Evolutionary conservation across 2,329 filamentous ascomycete species (phyloP), one percentile per base, ranked within the genome.

Genomic region (Phialemoniopsis sp.): DNA sequence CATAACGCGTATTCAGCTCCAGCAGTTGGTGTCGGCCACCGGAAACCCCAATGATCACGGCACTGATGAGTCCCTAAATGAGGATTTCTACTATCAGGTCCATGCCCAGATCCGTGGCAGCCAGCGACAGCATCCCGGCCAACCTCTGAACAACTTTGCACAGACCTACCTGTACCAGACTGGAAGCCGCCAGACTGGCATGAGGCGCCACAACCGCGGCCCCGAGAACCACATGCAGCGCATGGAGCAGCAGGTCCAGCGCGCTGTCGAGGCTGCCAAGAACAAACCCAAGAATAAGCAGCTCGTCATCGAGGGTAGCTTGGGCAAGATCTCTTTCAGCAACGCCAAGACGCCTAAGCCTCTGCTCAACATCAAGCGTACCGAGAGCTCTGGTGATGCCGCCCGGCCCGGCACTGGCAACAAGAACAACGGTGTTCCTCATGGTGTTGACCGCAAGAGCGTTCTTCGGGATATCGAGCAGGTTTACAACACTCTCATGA

Each of bases 61-160:
- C 34, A 80, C 82, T 1, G 90, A 97, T 56, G 80, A 88, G 29
- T 82, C 87, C 7, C 73, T 97, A 29, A 78, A 82, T 2, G 93
- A 98, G 53, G 93, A 98, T 59, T 98, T 98, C 59, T 98, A 98
- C 64, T 98, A 97, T 55, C 93, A 98, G 58, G 93, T 98, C 16
- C 91, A 95, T 53, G 91, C 85, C 55, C 90, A 95, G 54, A 96
- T 98, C 47, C 85, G 91, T 38, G 89, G 89, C 43, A 87, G 88
- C 32, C 87, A 89, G 32, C 82, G 90, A 38, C 89, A 94, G 57
- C 89, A 95, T 55, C 91, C 91, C 5, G 88, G 88, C 53, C 91
- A 97, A 58, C 91, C 91, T 2, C 73, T 96, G 12, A 95, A 87
- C 59, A 93, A 95, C 61, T 97, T 98, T 61, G 93, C 93, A 0